phyloP scores from a whole-genome alignment of 192 early-diverging fungal genomes.

The Rhizophagus sp. region DNA sequence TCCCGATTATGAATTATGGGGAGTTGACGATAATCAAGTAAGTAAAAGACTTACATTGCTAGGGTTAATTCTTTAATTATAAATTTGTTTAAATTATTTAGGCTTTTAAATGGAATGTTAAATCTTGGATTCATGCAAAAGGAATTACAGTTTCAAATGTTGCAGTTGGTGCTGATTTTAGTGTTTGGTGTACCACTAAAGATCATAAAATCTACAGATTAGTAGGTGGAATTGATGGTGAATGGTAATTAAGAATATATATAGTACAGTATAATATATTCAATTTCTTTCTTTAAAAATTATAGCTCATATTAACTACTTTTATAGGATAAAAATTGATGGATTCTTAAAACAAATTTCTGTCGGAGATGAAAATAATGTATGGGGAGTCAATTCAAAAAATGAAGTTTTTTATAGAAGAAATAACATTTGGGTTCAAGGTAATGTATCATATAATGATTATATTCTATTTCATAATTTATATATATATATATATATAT shows the following conservation, averaged over 20 bases:
- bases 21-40: background rate
- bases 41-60: background rate
- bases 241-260: background rate
- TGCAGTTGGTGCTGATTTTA: background rate
- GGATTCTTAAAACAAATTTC: background rate
- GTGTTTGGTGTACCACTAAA: background rate
- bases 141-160: background rate
- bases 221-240: background rate
- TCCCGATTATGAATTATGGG: background rate
- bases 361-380: background rate
- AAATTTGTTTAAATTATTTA: background rate
- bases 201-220: background rate
- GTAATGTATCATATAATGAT: too few species aligned
- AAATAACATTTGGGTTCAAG: background rate
- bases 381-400: background rate
- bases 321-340: background rate
- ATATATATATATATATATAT: too few species aligned
- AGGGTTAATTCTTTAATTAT: background rate
- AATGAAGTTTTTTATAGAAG: background rate
- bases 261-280: background rate
- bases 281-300: background rate
- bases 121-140: background rate
- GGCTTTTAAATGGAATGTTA: background rate
- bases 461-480: too few species aligned
- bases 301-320: background rate